These are phyloP conservation scores for Aspergillus sclerotioniger DNA, from an alignment of 495 filamentous ascomycete species.

Conservation along the genomic window DNA sequence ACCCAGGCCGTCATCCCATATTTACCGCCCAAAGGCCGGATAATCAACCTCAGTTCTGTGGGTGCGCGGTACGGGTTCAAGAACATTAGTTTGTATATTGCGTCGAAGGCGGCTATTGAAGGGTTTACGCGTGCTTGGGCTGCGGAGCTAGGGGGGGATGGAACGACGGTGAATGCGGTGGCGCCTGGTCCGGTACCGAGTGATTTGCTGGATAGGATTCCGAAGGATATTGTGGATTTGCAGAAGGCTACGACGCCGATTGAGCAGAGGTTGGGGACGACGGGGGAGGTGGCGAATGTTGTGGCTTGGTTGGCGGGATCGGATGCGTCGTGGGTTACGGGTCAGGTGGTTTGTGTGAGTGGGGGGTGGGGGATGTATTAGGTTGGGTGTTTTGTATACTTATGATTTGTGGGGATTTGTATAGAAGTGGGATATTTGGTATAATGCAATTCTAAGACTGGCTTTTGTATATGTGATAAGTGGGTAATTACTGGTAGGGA, in stretches of 20 bases:
- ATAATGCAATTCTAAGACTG: no score
- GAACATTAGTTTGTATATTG: conserved; percentile 35
- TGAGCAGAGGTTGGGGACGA: conserved; percentile 47
- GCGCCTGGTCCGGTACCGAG: conserved; percentile 40
- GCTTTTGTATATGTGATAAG: no score
- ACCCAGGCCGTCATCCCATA: conserved; percentile 46
- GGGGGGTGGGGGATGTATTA: conserved; percentile 41
- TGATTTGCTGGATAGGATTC: conserved; percentile 38
- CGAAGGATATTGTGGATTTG: conserved; percentile 30
- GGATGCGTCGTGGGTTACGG: conserved; percentile 55
- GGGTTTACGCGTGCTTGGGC: conserved; percentile 43
- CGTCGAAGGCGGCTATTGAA: conserved; percentile 49
- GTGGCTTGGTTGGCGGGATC: conserved; percentile 51
- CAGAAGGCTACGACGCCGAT: conserved; percentile 41
- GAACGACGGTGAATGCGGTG: conserved; percentile 44
- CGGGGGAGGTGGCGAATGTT: conserved; percentile 59
- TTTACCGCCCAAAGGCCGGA: conserved; percentile 43
- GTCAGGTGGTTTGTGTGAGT: conserved; percentile 56
- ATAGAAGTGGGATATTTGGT: no score
- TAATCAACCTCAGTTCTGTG: conserved; percentile 56
- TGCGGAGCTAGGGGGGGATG: conserved; percentile 39
- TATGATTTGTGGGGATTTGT: no score
- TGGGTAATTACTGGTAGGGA: no score
- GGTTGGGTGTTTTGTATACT: no score
- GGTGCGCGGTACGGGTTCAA: conserved; percentile 40